Base-by-base conservation (phyloP, 495 filamentous ascomycete species). In the Podospora pseudocomata region DNA sequence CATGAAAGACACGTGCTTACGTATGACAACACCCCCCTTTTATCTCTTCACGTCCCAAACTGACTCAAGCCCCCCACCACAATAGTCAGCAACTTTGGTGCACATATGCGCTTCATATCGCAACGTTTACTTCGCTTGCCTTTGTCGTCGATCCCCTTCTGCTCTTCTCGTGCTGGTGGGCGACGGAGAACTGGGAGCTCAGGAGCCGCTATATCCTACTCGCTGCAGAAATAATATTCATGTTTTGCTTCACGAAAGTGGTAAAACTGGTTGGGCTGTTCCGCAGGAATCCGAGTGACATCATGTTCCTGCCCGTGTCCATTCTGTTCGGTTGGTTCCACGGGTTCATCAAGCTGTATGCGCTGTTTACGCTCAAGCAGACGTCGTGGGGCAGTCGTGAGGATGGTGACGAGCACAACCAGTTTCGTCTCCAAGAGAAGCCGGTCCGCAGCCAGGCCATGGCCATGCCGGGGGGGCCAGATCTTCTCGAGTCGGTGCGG, bases 281-380 rank as follows among this genome's bases (percentile, higher is more conserved):
- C 77, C 80, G 87, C 68, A 87, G 85, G 30, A 86, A 92, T 72
- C 90, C 91, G 0, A 80, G 81, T 23, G 91, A 95, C 72, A 81
- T 91, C 57, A 67, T 89, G 32, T 86, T 87, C 68, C 75, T 94
- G 39, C 91, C 91, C 4, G 81, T 88, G n/a, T 91, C 89, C 2
- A 86, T 94, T 57, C 64, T 92, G 4, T 94, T 94, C 69, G 90
- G 90, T 56, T 93, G 91, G 76, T 85, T 92, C 72, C 90, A 93
- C 76, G 89, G 90, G 32, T 75, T 88, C 34, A 88, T 93, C 79
- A 94, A 93, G 80, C 81, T 93, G 65, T 91, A 91, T 68, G 90
- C 91, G 3, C 81, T 89, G 59, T 80, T 86, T 64, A 92, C 91
- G 59, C 81, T 91, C 27, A 87, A 89, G 76, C 66, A 88, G 88